Evolutionary conservation across 1,284 basidiomycete genomes (phyloP).

Genomic region (Singerocomus inundabilis): DNA sequence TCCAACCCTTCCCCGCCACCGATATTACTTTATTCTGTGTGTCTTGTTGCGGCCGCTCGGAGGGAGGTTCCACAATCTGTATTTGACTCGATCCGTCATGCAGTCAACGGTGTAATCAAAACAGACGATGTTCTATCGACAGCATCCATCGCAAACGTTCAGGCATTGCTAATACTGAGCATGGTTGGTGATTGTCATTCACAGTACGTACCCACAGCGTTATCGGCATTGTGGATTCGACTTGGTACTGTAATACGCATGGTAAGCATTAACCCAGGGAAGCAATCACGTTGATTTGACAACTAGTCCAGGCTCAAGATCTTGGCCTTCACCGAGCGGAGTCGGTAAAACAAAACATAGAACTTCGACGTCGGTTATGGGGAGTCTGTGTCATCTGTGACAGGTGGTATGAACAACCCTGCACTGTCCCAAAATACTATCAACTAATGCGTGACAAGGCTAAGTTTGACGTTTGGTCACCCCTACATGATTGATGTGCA

Average conservation of each 20-base stretch:
- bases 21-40: slow-evolving; percentile 88
- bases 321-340: slow-evolving; percentile 88
- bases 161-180: slow-evolving; percentile 82
- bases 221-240: slow-evolving; percentile 77
- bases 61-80: slow-evolving; percentile 81
- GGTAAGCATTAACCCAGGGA: slow-evolving; percentile 46
- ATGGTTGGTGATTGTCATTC: slow-evolving; percentile 81
- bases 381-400: slow-evolving; percentile 89
- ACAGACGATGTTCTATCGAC: slow-evolving; percentile 88
- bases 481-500: slow-evolving; percentile 91
- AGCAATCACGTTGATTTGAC: slow-evolving; percentile 10
- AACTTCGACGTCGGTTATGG: slow-evolving; percentile 85
- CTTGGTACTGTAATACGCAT: slow-evolving; percentile 81
- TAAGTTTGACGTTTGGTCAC: slow-evolving; percentile 77
- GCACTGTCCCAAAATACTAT: slow-evolving; percentile 1
- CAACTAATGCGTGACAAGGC: slow-evolving; percentile 44
- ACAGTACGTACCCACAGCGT: slow-evolving; percentile 71
- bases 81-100: slow-evolving; percentile 81
- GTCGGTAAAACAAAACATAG: slow-evolving; percentile 74
- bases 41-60: slow-evolving; percentile 84
- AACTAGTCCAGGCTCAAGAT: slow-evolving; percentile 73
- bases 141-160: slow-evolving; percentile 84
- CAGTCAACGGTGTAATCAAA: slow-evolving; percentile 85
- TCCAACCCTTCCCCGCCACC: slow-evolving; percentile 71
- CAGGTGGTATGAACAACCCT: slow-evolving; percentile 63